Percentiles rank a stretch among this genome's conserved stretches.
Evolutionary conservation across 2,329 filamentous ascomycete genomes (phyloP).

Genomic region (Mollisiaceae sp.): DNA sequence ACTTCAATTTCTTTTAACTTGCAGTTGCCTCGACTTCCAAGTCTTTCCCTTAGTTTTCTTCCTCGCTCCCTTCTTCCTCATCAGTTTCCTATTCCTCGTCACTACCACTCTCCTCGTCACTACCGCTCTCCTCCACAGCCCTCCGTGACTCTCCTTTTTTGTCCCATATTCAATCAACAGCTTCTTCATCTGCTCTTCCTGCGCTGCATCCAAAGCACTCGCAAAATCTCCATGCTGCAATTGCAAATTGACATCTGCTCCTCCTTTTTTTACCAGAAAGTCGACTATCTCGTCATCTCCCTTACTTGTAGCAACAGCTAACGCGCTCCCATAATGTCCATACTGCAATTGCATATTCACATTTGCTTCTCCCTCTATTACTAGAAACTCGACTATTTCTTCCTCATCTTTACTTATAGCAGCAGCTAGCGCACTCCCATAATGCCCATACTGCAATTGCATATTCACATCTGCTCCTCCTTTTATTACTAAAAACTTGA

Average conservation of each 20-base stretch:
- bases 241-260: conserved; percentile 20
- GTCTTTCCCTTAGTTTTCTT: too few species aligned
- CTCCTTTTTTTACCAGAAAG: conserved; percentile 1
- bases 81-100: background rate
- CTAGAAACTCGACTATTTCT: conserved; percentile 8
- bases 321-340: background rate
- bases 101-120: background rate
- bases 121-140: background rate
- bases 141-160: background rate
- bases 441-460: conserved; percentile 1
- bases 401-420: background rate
- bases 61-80: background rate
- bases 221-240: conserved; percentile 8
- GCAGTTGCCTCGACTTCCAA: too few species aligned
- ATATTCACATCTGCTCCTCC: conserved; percentile 11
- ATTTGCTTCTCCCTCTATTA: conserved; percentile 4
- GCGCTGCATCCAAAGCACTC: conserved; percentile 13
- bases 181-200: background rate
- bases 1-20: too few species aligned
- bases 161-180: conserved; percentile 1
- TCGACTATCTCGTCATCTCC: background rate
- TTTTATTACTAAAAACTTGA: conserved; percentile 7
- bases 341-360: conserved; percentile 9
- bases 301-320: background rate
- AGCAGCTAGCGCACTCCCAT: conserved; percentile 5